Percentiles rank a stretch among this genome's conserved stretches.
These are phyloP conservation scores for Hypoxylon sp. DNA, from an alignment of 2,329 filamentous ascomycete genomes.

Conservation along the genomic window DNA sequence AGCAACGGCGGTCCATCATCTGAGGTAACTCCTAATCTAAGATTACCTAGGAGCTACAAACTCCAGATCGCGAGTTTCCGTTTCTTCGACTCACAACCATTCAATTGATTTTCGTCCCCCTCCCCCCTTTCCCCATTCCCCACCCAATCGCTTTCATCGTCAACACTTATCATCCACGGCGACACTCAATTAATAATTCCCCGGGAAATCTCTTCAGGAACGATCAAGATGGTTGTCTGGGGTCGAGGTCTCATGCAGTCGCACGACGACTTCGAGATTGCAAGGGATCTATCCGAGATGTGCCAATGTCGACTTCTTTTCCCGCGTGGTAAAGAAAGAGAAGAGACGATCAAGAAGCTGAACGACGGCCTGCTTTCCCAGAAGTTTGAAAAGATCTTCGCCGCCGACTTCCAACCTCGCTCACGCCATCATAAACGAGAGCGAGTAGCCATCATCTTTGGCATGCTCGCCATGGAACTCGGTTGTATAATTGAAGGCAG, in stretches of 20 bases:
- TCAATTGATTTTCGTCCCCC: not conserved
- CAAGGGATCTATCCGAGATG: constrained; percentile 36
- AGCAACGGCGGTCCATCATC: not conserved
- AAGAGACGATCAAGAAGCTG: constrained; percentile 28
- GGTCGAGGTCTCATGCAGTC: constrained; percentile 45
- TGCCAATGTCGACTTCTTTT: constrained; percentile 32
- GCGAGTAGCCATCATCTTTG: constrained; percentile 42
- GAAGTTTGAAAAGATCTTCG: constrained; percentile 41
- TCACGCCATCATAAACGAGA: constrained; percentile 34
- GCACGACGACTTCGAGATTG: constrained; percentile 44
- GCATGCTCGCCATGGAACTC: constrained; percentile 42
- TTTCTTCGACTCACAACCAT: not conserved
- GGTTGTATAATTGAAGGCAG: constrained; percentile 39
- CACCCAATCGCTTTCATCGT: not conserved
- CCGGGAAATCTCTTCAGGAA: not conserved
- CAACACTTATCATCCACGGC: not conserved
- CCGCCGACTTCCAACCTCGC: constrained; percentile 20
- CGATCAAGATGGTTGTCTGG: constrained; percentile 42
- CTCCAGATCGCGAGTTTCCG: not conserved
- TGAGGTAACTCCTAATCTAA: not conserved
- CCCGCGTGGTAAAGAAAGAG: not conserved
- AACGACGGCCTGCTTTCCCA: constrained; percentile 37
- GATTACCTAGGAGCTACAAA: not conserved
- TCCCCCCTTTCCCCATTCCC: too few species aligned
- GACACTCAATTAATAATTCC: not conserved